These are phyloP conservation scores for Maudiozyma saulgeensis DNA, from an alignment of 805 yeast species.

Conservation along the genomic window DNA sequence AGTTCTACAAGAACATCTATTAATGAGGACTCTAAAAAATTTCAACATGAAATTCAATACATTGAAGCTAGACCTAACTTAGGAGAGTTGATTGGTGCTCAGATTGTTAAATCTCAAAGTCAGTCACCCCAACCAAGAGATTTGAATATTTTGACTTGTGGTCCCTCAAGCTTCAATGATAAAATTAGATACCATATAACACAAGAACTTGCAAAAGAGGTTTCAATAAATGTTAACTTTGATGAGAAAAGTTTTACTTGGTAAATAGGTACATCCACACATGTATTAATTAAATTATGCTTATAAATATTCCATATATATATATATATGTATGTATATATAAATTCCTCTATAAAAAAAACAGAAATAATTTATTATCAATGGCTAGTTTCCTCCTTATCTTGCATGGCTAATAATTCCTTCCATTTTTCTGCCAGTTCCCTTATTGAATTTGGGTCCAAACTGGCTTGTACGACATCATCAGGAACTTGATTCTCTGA, in stretches of 20 bases:
- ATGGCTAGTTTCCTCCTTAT: constrained; percentile 11
- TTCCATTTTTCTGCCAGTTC: constrained; percentile 59
- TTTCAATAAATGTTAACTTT: constrained; percentile 24
- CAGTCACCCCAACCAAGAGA: constrained; percentile 34
- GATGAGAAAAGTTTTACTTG: constrained; percentile 30
- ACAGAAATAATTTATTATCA: background rate
- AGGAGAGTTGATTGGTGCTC: constrained; percentile 30
- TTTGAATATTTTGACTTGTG: constrained; percentile 42
- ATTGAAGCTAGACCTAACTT: constrained; percentile 41
- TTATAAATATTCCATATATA: background rate
- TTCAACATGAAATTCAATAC: constrained; percentile 8
- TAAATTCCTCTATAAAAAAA: background rate
- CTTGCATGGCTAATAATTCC: constrained; percentile 28
- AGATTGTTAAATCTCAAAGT: constrained; percentile 13
- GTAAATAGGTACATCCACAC: constrained; percentile 6
- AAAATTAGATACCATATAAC: constrained; percentile 41
- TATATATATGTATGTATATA: background rate
- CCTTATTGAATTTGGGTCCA: constrained; percentile 58
- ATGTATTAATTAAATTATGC: background rate
- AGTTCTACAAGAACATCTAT: background rate
- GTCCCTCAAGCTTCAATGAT: constrained; percentile 53
- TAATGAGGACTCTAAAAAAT: background rate
- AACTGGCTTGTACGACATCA: constrained; percentile 79
- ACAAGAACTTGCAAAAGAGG: constrained; percentile 24
- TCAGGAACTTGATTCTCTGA: constrained; percentile 86